Evolutionary conservation across 2,329 filamentous ascomycete species (phyloP).

Genomic region (Colletotrichum lini): DNA sequence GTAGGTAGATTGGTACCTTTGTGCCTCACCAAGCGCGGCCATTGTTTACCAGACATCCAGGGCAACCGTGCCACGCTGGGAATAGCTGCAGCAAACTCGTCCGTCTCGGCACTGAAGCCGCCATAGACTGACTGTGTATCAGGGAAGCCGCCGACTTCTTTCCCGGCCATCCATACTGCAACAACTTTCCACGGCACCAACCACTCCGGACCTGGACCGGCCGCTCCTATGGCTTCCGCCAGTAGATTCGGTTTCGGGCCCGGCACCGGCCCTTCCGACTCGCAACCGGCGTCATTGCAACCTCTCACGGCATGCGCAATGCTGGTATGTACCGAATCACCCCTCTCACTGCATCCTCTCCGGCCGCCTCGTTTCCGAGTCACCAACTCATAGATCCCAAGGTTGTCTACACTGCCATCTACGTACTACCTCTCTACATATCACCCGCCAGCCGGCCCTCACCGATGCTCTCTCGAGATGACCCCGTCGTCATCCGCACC

Average conservation of each 20-base stretch:
- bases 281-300: constrained; percentile 10
- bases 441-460: constrained; percentile 85
- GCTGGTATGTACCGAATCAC: constrained; percentile 35
- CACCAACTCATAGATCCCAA: constrained; percentile 51
- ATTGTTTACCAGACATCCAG: too few species aligned
- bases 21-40: not conserved
- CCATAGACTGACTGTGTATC: not conserved
- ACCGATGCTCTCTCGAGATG: constrained; percentile 84
- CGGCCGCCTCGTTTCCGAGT: not conserved
- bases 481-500: constrained; percentile 89
- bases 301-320: constrained; percentile 36
- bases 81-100: not conserved
- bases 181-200: not conserved
- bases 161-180: not conserved
- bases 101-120: not conserved
- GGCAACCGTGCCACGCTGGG: not conserved
- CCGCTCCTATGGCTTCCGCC: constrained; percentile 17
- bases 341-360: too few species aligned
- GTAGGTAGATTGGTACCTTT: not conserved
- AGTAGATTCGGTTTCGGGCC: constrained; percentile 15
- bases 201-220: not conserved
- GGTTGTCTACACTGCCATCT: constrained; percentile 88
- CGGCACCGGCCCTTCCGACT: constrained; percentile 9
- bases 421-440: constrained; percentile 92
- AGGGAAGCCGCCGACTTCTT: not conserved